These are phyloP conservation scores for Lizanozyma gosingica DNA, from an alignment of 1,139 yeast species.

Conservation along the genomic window DNA sequence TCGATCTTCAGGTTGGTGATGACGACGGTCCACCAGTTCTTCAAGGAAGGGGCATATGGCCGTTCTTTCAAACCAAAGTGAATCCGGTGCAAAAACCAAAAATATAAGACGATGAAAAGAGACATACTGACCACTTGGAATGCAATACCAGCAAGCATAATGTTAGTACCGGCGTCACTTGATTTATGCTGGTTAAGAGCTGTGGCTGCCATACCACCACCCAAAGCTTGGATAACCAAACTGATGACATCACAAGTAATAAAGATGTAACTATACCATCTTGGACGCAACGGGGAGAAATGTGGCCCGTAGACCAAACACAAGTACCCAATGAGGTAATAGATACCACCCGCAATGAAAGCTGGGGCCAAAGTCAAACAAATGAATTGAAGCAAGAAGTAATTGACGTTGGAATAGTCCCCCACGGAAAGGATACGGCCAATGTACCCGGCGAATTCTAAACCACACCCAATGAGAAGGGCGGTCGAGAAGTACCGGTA, in stretches of 20 bases:
- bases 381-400: constrained; percentile 58
- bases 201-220: constrained; percentile 28
- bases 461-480: constrained; percentile 48
- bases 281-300: constrained; percentile 20
- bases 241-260: constrained; percentile 25
- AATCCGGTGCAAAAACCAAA: constrained; percentile 18
- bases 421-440: constrained; percentile 45
- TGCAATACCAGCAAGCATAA: constrained; percentile 31
- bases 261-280: constrained; percentile 28
- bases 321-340: constrained; percentile 26
- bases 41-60: background rate
- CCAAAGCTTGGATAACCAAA: constrained; percentile 27
- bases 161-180: constrained; percentile 19
- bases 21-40: background rate
- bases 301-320: constrained; percentile 21
- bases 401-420: constrained; percentile 19
- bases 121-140: constrained; percentile 32
- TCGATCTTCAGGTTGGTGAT: background rate
- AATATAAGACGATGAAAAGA: constrained; percentile 18
- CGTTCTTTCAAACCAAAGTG: constrained; percentile 11
- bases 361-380: constrained; percentile 58
- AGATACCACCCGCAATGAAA: constrained; percentile 32
- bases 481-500: constrained; percentile 72
- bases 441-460: constrained; percentile 66
- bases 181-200: constrained; percentile 11